phyloP scores from a whole-genome alignment of 352 stramenopile species.

The Phytophthora cajani region DNA sequence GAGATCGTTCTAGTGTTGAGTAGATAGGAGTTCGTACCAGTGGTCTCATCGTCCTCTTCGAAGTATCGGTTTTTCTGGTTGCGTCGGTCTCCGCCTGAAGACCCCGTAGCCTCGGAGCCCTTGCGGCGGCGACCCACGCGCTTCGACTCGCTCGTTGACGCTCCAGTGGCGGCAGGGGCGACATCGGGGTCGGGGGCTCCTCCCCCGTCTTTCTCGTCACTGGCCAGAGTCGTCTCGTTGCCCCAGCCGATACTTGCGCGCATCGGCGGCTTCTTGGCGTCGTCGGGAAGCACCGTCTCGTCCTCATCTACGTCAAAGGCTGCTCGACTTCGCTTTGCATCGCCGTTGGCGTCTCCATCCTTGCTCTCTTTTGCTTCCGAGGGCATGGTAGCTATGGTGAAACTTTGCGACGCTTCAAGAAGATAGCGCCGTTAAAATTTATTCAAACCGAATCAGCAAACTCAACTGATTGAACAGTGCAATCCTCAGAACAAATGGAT shows the following conservation, averaged over 20 bases:
- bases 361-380: slow-evolving; percentile 41
- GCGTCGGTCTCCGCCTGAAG: slow-evolving; percentile 27
- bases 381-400: slow-evolving; percentile 12
- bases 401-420: slow-evolving; percentile 25
- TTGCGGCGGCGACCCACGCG: slow-evolving; percentile 64
- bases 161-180: slow-evolving; percentile 15
- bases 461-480: no score
- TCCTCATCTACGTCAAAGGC: slow-evolving; percentile 64
- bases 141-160: slow-evolving; percentile 50
- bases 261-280: slow-evolving; percentile 55
- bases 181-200: slow-evolving; percentile 16
- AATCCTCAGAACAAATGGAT: no score
- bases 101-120: slow-evolving; percentile 42
- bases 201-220: slow-evolving; percentile 34
- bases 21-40: slow-evolving; percentile 31
- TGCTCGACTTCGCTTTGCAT: slow-evolving; percentile 27
- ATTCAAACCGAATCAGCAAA: no score
- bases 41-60: slow-evolving; percentile 72
- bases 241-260: slow-evolving; percentile 74
- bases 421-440: slow-evolving; percentile 6
- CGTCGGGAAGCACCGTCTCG: slow-evolving; percentile 44
- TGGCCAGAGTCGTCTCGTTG: slow-evolving; percentile 41
- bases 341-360: slow-evolving; percentile 15
- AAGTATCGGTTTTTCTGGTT: slow-evolving; percentile 81
- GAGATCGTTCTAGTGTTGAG: not conserved